Percentiles rank a stretch among this genome's conserved stretches.
Evolutionary conservation across 2,329 filamentous ascomycete genomes (phyloP).

Genomic region (Rutstroemia sp.): DNA sequence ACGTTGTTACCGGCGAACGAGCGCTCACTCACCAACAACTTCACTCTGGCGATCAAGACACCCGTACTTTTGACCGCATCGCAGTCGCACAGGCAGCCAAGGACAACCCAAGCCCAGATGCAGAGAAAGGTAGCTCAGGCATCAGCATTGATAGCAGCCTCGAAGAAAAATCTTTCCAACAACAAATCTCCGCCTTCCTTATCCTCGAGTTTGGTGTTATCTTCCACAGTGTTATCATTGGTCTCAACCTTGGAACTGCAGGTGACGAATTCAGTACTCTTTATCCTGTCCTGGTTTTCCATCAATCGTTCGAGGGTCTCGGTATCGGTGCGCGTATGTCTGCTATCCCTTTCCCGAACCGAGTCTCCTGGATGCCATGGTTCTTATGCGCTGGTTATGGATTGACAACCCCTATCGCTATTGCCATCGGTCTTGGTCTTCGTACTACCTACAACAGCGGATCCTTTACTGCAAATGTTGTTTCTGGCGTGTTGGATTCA

Average conservation of each 20-base stretch:
- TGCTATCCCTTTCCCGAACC: constrained; percentile 42
- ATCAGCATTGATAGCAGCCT: constrained; percentile 3
- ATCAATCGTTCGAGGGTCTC: constrained; percentile 56
- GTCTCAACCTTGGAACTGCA: constrained; percentile 52
- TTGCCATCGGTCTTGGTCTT: constrained; percentile 42
- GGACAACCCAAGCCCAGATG: constrained; percentile 15
- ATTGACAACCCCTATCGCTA: constrained; percentile 44
- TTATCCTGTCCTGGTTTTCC: constrained; percentile 54
- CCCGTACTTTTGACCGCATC: constrained; percentile 14
- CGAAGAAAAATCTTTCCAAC: constrained; percentile 30
- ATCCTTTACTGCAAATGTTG: constrained; percentile 35
- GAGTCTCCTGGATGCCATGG: constrained; percentile 40
- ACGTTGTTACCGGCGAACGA: constrained; percentile 19
- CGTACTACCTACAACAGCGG: constrained; percentile 35
- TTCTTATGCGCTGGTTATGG: constrained; percentile 38
- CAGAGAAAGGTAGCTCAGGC: constrained; percentile 7
- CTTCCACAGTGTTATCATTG: constrained; percentile 58
- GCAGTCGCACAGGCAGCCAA: constrained; percentile 17
- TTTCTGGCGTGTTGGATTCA: constrained; percentile 39
- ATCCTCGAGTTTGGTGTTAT: constrained; percentile 42
- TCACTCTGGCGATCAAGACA: constrained; percentile 36
- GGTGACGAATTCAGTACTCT: constrained; percentile 49
- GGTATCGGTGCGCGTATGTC: constrained; percentile 55
- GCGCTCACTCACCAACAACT: constrained; percentile 31
- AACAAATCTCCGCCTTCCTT: constrained; percentile 40